phyloP scores from a whole-genome alignment of 805 yeast genomes.

The Wickerhamiella musiphila region DNA sequence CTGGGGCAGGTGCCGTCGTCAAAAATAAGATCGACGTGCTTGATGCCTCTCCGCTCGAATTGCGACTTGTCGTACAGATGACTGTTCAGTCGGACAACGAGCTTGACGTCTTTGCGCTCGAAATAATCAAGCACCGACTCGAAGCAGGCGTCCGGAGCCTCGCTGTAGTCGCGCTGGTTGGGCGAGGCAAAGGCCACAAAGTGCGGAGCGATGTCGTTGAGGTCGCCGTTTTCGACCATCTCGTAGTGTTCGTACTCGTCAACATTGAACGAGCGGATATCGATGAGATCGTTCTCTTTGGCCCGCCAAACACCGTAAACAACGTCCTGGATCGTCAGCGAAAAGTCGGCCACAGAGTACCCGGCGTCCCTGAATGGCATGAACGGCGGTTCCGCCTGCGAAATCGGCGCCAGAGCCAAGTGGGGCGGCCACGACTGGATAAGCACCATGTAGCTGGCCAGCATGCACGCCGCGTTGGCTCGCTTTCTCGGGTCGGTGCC shows the following conservation, averaged over 20 bases:
- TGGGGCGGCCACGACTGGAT: slow-evolving; percentile 98
- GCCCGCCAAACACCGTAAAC: slow-evolving; percentile 98
- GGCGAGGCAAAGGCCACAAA: slow-evolving; percentile 98
- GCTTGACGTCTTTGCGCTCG: slow-evolving; percentile 50
- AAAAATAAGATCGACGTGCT: slow-evolving; percentile 88
- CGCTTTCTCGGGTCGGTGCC: slow-evolving; percentile 64
- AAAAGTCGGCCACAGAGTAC: slow-evolving; percentile 87
- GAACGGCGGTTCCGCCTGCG: slow-evolving; percentile 83
- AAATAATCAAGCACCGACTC: slow-evolving; percentile 65
- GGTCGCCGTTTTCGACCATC: slow-evolving; percentile 93
- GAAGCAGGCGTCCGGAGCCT: slow-evolving; percentile 16
- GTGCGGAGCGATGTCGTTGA: slow-evolving; percentile 78
- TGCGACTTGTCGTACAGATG: slow-evolving; percentile 75
- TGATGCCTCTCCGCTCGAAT: slow-evolving; percentile 66
- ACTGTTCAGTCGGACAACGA: slow-evolving; percentile 84
- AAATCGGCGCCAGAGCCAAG: slow-evolving; percentile 84
- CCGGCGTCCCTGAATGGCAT: slow-evolving; percentile 97
- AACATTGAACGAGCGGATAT: slow-evolving; percentile 63
- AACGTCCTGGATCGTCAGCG: slow-evolving; percentile 81
- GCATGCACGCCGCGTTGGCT: slow-evolving; percentile 84
- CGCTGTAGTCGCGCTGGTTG: slow-evolving; percentile 25
- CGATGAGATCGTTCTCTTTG: slow-evolving; percentile 76
- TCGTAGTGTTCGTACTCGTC: slow-evolving; percentile 93
- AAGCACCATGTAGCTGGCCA: slow-evolving; percentile 85
- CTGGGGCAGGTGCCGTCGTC: slow-evolving; percentile 98